Conservation (phyloP, 2,329 filamentous ascomycete species). For the Dactylonectria macrodidyma region DNA sequence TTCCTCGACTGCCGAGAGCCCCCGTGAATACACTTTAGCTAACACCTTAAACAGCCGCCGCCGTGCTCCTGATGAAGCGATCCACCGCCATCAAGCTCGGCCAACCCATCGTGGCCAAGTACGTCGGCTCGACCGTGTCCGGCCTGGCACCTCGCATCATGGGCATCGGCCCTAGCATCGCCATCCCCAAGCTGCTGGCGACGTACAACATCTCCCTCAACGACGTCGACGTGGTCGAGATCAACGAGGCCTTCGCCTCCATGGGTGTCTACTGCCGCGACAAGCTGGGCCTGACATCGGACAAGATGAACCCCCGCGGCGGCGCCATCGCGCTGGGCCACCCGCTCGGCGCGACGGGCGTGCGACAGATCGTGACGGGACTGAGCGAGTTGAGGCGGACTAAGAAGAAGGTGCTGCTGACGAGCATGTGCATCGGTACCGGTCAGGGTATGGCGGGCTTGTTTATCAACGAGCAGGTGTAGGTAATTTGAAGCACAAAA, state of each 20-base stretch:
- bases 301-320: constrained; percentile 86
- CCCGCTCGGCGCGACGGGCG: constrained; percentile 84
- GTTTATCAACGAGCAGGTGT: constrained; percentile 71
- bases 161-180: constrained; percentile 88
- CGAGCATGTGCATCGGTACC: constrained; percentile 88
- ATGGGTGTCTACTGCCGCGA: constrained; percentile 97
- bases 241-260: constrained; percentile 98
- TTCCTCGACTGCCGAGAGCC: not conserved
- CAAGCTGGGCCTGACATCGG: constrained; percentile 77
- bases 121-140: constrained; percentile 90
- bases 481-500: constrained; percentile 29
- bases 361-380: constrained; percentile 89
- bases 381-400: constrained; percentile 86
- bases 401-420: constrained; percentile 92
- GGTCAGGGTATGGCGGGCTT: constrained; percentile 79
- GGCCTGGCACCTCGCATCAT: constrained; percentile 95
- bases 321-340: constrained; percentile 89
- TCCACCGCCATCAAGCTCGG: constrained; percentile 88
- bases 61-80: constrained; percentile 93
- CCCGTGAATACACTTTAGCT: constrained; percentile 11
- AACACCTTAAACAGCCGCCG: constrained; percentile 72
- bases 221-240: constrained; percentile 91
- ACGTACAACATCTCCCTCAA: constrained; percentile 84
- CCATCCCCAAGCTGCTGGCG: constrained; percentile 85
- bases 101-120: constrained; percentile 95